phyloP scores from a whole-genome alignment of 768 basidiomycete species.

The Agaricus blazei region DNA sequence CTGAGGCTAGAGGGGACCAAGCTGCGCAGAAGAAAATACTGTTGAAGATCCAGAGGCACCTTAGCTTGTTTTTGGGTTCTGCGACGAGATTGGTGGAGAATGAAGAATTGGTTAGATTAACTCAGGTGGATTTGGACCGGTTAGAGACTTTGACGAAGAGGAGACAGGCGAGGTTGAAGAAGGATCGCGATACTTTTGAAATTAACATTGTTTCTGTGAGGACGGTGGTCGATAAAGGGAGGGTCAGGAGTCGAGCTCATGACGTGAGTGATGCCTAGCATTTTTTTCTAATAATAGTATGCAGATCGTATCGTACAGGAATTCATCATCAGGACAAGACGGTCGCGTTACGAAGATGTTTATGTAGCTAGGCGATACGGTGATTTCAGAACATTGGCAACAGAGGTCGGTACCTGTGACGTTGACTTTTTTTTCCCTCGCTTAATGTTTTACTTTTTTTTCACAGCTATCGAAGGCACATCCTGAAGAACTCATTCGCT shows the following conservation, averaged over 20 bases:
- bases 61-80: conserved; percentile 75
- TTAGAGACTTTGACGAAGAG: conserved; percentile 69
- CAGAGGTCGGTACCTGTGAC: conserved; percentile 51
- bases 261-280: conserved; percentile 56
- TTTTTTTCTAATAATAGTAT: conserved; percentile 3
- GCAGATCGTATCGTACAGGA: conserved; percentile 48
- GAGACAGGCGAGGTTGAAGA: conserved; percentile 43
- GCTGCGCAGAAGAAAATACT: conserved; percentile 65
- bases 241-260: conserved; percentile 79
- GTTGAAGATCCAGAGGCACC: conserved; percentile 77
- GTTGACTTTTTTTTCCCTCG: background rate
- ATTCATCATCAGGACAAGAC: conserved; percentile 88
- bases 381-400: conserved; percentile 85
- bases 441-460: conserved; percentile 6
- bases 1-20: conserved; percentile 35
- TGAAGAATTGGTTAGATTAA: conserved; percentile 89
- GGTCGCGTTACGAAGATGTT: conserved; percentile 66
- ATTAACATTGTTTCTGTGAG: conserved; percentile 91
- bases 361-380: conserved; percentile 93
- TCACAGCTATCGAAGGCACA: conserved; percentile 79
- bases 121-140: conserved; percentile 76
- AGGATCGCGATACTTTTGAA: conserved; percentile 62
- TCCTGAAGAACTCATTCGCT: conserved; percentile 73
- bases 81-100: conserved; percentile 78
- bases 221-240: conserved; percentile 76